phyloP scores from a whole-genome alignment of 805 yeast genomes.

The Yarrowia porcina region DNA sequence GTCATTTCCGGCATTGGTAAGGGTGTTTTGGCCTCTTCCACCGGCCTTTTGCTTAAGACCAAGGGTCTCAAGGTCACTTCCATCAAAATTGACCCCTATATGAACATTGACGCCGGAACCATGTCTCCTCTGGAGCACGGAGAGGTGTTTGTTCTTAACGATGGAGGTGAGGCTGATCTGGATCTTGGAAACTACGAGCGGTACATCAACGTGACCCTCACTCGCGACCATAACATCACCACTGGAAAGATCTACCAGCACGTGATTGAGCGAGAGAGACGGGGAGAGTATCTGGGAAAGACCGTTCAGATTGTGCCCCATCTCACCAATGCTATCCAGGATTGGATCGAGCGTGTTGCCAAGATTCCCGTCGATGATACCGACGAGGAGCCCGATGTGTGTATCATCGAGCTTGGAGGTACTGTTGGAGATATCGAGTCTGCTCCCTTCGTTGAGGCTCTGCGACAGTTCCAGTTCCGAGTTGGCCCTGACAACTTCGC shows the following conservation, averaged over 20 bases:
- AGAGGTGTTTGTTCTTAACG: conserved; percentile 95
- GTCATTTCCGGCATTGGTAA: conserved; percentile 99
- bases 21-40: conserved; percentile 95
- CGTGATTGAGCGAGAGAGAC: conserved; percentile 91
- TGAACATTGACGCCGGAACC: conserved; percentile 99
- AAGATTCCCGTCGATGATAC: conserved; percentile 86
- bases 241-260: conserved; percentile 96
- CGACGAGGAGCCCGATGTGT: conserved; percentile 88
- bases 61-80: conserved; percentile 93
- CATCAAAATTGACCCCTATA: conserved; percentile 96
- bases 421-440: conserved; percentile 99
- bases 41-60: conserved; percentile 91
- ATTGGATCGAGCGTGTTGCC: conserved; percentile 95
- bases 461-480: conserved; percentile 97
- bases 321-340: conserved; percentile 94
- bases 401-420: conserved; percentile 97
- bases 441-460: conserved; percentile 98
- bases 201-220: conserved; percentile 87
- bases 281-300: conserved; percentile 95
- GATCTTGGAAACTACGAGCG: conserved; percentile 98
- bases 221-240: conserved; percentile 93
- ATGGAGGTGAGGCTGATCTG: conserved; percentile 98
- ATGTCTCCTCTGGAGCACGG: conserved; percentile 99
- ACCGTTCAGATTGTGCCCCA: conserved; percentile 99
- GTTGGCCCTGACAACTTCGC: conserved; percentile 94